Evolutionary conservation across 495 filamentous ascomycete genomes (phyloP).

Genomic region (Neurospora sp.): DNA sequence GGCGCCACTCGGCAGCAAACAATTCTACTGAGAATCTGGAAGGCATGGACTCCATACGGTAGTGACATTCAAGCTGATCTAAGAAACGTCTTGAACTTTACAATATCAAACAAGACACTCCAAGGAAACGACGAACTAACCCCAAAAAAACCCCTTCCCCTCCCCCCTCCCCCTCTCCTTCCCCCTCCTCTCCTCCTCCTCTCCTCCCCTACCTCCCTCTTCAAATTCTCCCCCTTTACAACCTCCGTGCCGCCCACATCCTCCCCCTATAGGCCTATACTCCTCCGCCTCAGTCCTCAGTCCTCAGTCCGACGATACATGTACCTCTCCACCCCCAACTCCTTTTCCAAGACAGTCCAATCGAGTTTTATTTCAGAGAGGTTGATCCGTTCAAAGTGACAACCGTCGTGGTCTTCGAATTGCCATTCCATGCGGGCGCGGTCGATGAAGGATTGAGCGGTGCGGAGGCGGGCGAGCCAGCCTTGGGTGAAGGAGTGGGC

Average conservation of each 20-base stretch:
- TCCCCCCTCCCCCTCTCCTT: neutral
- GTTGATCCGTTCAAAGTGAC: neutral
- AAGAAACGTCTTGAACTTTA: too few species aligned
- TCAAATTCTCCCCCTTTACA: neutral
- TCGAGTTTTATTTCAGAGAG: neutral
- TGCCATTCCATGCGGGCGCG: conserved; percentile 11
- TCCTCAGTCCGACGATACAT: neutral
- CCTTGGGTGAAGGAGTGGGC: conserved; percentile 17
- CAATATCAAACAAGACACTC: too few species aligned
- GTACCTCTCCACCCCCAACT: neutral
- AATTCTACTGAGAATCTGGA: too few species aligned
- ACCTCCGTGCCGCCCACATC: neutral
- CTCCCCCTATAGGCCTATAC: neutral
- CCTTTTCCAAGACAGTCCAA: neutral
- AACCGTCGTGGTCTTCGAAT: neutral
- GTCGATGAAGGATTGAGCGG: conserved; percentile 10
- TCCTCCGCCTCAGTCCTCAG: neutral
- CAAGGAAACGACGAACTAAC: too few species aligned
- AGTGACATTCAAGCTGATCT: too few species aligned
- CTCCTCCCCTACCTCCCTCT: neutral
- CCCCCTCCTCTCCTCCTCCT: neutral
- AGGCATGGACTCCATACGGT: too few species aligned
- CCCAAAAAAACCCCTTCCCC: neutral
- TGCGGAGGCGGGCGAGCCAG: conserved; percentile 12
- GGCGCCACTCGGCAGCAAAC: neutral